A percentile compares a stretch with the other conserved stretches of the same genome.
phyloP scores from a whole-genome alignment of 1,139 yeast genomes.

The Lodderomyces oxycetoniae region DNA sequence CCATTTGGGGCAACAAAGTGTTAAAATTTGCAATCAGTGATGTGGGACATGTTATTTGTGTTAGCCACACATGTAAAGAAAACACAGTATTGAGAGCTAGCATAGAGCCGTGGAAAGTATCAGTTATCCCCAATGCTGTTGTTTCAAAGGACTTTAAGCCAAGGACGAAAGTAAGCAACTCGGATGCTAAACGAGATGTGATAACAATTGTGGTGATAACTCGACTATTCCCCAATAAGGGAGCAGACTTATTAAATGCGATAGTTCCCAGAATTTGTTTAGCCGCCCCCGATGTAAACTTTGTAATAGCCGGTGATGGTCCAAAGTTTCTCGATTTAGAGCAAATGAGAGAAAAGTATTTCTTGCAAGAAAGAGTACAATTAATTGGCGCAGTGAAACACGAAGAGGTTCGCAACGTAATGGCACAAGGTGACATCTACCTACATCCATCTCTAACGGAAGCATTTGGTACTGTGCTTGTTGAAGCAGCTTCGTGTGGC shows the following conservation, averaged over 20 bases:
- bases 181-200: neutral
- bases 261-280: constrained; percentile 81
- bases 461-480: constrained; percentile 95
- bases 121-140: constrained; percentile 96
- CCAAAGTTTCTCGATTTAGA: constrained; percentile 91
- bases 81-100: constrained; percentile 88
- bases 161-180: neutral
- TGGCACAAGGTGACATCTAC: constrained; percentile 92
- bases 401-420: constrained; percentile 87
- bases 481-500: constrained; percentile 98
- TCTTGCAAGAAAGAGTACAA: constrained; percentile 82
- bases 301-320: constrained; percentile 93
- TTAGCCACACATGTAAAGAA: constrained; percentile 94
- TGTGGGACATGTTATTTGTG: constrained; percentile 90
- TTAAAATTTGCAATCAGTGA: constrained; percentile 81
- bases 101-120: constrained; percentile 69
- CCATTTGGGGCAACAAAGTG: constrained; percentile 81
- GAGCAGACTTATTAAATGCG: constrained; percentile 84
- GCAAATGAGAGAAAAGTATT: constrained; percentile 87
- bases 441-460: constrained; percentile 93
- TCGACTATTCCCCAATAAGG: constrained; percentile 91
- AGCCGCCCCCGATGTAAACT: constrained; percentile 59
- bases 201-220: constrained; percentile 90
- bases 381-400: constrained; percentile 85
- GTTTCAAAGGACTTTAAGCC: constrained; percentile 65